Evolutionary conservation across 1,139 yeast genomes (phyloP).

Genomic region (Blastobotrys persicus): DNA sequence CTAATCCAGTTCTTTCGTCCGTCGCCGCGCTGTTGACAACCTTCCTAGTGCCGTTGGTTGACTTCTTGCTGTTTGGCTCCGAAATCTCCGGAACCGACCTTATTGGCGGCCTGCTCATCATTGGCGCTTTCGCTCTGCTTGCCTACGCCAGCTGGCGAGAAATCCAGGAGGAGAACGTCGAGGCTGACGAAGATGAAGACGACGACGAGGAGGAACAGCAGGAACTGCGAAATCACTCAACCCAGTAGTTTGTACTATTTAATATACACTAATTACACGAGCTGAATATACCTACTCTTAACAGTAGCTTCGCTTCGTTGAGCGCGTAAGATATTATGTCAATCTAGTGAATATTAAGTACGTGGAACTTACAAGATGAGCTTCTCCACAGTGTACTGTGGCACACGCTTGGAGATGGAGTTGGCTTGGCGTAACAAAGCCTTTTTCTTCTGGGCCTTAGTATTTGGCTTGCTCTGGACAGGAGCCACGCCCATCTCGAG

Average conservation of each 20-base stretch:
- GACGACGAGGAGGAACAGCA: slow-evolving; percentile 16
- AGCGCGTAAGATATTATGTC: no score
- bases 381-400: slow-evolving; percentile 31
- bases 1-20: slow-evolving; percentile 81
- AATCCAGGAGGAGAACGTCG: slow-evolving; percentile 58
- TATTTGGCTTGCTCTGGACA: slow-evolving; percentile 1
- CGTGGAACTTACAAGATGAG: slow-evolving; percentile 27
- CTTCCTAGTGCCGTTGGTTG: slow-evolving; percentile 73
- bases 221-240: neutral
- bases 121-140: slow-evolving; percentile 65
- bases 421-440: slow-evolving; percentile 37
- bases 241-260: neutral
- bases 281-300: neutral
- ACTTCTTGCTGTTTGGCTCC: slow-evolving; percentile 68
- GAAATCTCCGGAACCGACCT: slow-evolving; percentile 38
- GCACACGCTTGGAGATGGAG: slow-evolving; percentile 28
- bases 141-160: slow-evolving; percentile 73
- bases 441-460: slow-evolving; percentile 20
- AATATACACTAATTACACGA: neutral
- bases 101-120: slow-evolving; percentile 42
- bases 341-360: no score
- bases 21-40: slow-evolving; percentile 80
- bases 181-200: slow-evolving; percentile 39
- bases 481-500: slow-evolving; percentile 14
- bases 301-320: no score